Base-by-base conservation (phyloP, 164 flowering plant species). In the Vitis labrusca region DNA sequence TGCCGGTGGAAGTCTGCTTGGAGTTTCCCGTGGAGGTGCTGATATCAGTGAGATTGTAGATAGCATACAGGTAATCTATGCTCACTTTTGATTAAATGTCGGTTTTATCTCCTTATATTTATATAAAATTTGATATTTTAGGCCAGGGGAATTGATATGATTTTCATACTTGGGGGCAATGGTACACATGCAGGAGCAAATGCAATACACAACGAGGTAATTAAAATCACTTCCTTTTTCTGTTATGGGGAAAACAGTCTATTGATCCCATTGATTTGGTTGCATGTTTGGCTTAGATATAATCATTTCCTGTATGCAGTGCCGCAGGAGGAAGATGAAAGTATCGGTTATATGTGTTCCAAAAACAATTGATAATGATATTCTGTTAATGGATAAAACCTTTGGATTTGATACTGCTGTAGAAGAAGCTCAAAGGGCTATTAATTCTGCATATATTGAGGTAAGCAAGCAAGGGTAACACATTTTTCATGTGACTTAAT, bases 381-480 rank as follows among this genome's bases (percentile, higher is more conserved):
- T 94, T 70, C 74, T 87, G 71, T 69, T 85, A 72, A 94, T 94
- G 97, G 98, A 94, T 68, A 94, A 92, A 78, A 89, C 98, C 29
- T 94, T 94, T 80, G 97, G 98, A 67, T 92, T 94, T 78, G 98
- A 94, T 71, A 91, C 96, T 71, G 96, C 98, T 62, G 96, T 94
- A 56, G 96, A 94, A 73, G 93, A 91, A 79, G 92, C 98, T 50
- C 98, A 92, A 65, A 77, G 98, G 71, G 98, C 97, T 47, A 88
- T 94, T 61, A 94, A 92, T 74, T 91, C 97, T 66, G 98, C 98
- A 44, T 92, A 94, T 68, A 91, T 94, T 79, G 97, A 92, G 93
- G 98, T 92, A 37, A 3, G 44, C 5, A 37, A 37, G 6, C 44
- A 37, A 37, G 6, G 27, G 44, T 37, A 37, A 37, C 44, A 37